Evolutionary conservation across 257 asterid genomes (phyloP), one percentile per base, ranked within the genome.

Genomic region (Avicennia marina): DNA sequence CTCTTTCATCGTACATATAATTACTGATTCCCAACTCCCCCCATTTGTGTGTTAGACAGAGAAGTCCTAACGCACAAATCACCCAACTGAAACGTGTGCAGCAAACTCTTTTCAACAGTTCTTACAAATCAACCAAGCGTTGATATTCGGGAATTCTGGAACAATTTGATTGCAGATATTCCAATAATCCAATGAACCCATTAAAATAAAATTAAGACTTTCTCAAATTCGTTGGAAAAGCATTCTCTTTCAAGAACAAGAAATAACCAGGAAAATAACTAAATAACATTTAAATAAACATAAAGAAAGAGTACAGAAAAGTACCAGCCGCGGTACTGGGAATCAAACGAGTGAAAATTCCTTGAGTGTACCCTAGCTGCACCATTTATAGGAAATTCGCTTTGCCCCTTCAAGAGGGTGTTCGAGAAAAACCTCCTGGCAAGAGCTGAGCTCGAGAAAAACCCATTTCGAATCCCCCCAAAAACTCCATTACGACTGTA

Each of bases 281-380:
- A 50, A 38, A 16, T 29, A 31, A 19, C 4, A 39, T 20, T 2
- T 18, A 22, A 10, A 47, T 6, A 46, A 40, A 12, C 52, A 10
- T 9, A 16, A 18, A 55, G 19, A 25, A 15, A 13, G 55, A 56
- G 58, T 7, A 31, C 2, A 20, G 42, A 31, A 17, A 25, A 40
- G n/a, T 66, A 80, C 87, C 81, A 44, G 47, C 74, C 72, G 21
- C 82, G 61, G 22, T 66, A 41, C 48, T 52, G 70, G 7, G 78
- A 70, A 57, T 76, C 77, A 58, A 76, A 65, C 7, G 83, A 80
- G 71, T 65, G 74, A 33, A 74, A 76, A 27, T 27, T 25, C 59
- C 75, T 71, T 32, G 29, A 10, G 1, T 29, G 45, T 33, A 45
- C 11, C 53, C 65, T 20, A 58, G 53, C 42, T 34, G 54, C 38